Evolutionary conservation across 768 basidiomycete genomes (phyloP).

Genomic region (Lentinus brumalis): DNA sequence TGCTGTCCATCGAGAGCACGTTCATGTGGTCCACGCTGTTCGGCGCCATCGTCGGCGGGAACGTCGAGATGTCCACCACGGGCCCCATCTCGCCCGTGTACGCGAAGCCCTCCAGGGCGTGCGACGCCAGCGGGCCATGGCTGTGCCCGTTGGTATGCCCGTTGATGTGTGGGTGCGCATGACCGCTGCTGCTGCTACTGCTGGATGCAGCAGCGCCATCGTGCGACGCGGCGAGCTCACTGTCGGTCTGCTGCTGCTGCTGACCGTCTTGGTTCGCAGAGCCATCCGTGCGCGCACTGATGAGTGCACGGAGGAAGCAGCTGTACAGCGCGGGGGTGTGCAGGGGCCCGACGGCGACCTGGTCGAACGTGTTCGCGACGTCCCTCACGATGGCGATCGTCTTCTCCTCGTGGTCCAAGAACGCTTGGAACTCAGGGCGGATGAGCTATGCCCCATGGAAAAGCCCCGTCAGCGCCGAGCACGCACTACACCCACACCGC

Average conservation of each 20-base stretch:
- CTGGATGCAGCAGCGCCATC: not conserved
- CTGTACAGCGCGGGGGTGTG: slow-evolving; percentile 94
- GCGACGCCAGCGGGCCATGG: not conserved
- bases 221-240: slow-evolving; percentile 6
- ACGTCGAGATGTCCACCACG: slow-evolving; percentile 77
- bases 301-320: slow-evolving; percentile 76
- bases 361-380: slow-evolving; percentile 79
- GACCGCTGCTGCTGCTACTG: slow-evolving; percentile 4
- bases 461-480: not conserved
- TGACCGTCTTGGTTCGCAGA: not conserved
- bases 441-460: slow-evolving; percentile 55
- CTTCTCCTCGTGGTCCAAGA: slow-evolving; percentile 71
- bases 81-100: slow-evolving; percentile 86
- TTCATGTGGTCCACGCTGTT: slow-evolving; percentile 40
- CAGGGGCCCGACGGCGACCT: slow-evolving; percentile 69
- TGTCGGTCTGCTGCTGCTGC: slow-evolving; percentile 2
- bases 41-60: slow-evolving; percentile 86
- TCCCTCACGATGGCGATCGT: slow-evolving; percentile 74
- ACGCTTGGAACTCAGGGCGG: slow-evolving; percentile 79
- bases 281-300: slow-evolving; percentile 49
- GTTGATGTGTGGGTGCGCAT: slow-evolving; percentile 5
- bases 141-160: slow-evolving; percentile 5
- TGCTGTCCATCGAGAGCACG: slow-evolving; percentile 79
- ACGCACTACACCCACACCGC: not conserved
- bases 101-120: slow-evolving; percentile 58